phyloP scores from a whole-genome alignment of 2,329 filamentous ascomycete species.

The Knoxdaviesia proteae region DNA sequence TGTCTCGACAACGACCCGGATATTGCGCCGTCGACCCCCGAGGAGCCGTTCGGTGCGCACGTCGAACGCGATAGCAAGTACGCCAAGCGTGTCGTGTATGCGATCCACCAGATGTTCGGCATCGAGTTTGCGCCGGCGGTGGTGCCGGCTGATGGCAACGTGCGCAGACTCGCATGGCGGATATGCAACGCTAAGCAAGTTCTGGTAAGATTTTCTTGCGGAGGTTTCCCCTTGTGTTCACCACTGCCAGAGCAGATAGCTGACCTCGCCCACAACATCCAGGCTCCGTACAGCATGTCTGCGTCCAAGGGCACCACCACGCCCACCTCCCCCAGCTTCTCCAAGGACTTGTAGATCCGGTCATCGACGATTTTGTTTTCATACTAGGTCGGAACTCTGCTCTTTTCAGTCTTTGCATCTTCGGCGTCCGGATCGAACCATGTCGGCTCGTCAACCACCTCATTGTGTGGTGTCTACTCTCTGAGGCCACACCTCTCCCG shows the following conservation, averaged over 20 bases:
- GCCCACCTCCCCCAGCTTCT: slow-evolving; percentile 17
- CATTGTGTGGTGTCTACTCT: not conserved
- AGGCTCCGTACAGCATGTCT: slow-evolving; percentile 57
- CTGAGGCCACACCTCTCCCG: not conserved
- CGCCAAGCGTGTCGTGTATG: slow-evolving; percentile 76
- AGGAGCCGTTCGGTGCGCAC: slow-evolving; percentile 67
- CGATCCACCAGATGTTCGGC: slow-evolving; percentile 89
- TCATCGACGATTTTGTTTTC: too few relatives aligned
- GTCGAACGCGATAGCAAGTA: slow-evolving; percentile 81
- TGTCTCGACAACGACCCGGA: slow-evolving; percentile 85
- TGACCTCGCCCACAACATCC: not conserved
- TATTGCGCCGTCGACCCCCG: slow-evolving; percentile 59
- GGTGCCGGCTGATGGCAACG: slow-evolving; percentile 76
- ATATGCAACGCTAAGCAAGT: slow-evolving; percentile 94
- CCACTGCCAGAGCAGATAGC: not conserved
- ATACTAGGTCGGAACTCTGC: too few relatives aligned
- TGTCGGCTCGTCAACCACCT: too few relatives aligned
- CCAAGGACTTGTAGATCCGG: too few relatives aligned
- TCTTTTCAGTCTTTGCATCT: too few relatives aligned
- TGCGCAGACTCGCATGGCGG: slow-evolving; percentile 79
- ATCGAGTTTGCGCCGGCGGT: slow-evolving; percentile 89
- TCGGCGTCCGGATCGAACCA: too few relatives aligned
- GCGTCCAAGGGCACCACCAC: slow-evolving; percentile 40
- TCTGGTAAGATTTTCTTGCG: slow-evolving; percentile 37
- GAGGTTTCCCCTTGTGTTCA: not conserved